A percentile compares a stretch with the other conserved stretches of the same genome.
These are phyloP conservation scores for Chalciporus piperatus DNA, from an alignment of 768 basidiomycete genomes.

Conservation along the genomic window DNA sequence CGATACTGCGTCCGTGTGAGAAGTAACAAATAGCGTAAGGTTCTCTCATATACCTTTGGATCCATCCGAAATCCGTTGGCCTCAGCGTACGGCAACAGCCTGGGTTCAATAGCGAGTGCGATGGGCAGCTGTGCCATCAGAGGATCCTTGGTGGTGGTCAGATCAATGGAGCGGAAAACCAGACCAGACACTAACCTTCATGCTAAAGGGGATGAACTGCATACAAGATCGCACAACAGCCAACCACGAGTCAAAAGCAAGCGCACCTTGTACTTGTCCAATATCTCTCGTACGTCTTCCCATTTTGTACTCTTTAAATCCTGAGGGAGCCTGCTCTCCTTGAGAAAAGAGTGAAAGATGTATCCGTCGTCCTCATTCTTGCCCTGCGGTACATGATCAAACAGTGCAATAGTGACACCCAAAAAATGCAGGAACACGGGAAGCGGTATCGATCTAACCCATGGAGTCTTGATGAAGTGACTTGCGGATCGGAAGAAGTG, in stretches of 20 bases:
- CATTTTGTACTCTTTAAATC: constrained; percentile 56
- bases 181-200: constrained; percentile 45
- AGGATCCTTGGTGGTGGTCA: constrained; percentile 51
- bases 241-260: constrained; percentile 1
- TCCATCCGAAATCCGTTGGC: constrained; percentile 79
- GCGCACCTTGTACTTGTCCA: constrained; percentile 66
- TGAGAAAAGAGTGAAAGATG: constrained; percentile 61
- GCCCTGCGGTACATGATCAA: constrained; percentile 63
- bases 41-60: constrained; percentile 49
- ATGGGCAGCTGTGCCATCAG: constrained; percentile 77
- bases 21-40: constrained; percentile 1
- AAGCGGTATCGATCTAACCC: constrained; percentile 66
- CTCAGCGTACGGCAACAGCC: constrained; percentile 66
- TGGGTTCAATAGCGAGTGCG: constrained; percentile 73
- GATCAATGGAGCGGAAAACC: constrained; percentile 4
- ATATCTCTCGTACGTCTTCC: constrained; percentile 62
- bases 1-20: constrained; percentile 53
- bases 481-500: constrained; percentile 73
- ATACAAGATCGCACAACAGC: constrained; percentile 16
- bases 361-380: constrained; percentile 78
- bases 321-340: constrained; percentile 65
- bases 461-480: constrained; percentile 72
- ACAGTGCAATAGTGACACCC: constrained; percentile 52
- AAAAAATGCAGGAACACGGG: constrained; percentile 64
- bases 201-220: constrained; percentile 77